Evolutionary conservation across 2,329 filamentous ascomycete genomes (phyloP), one percentile per base, ranked within the genome.

Genomic region (Bimuria novae-zelandiae): DNA sequence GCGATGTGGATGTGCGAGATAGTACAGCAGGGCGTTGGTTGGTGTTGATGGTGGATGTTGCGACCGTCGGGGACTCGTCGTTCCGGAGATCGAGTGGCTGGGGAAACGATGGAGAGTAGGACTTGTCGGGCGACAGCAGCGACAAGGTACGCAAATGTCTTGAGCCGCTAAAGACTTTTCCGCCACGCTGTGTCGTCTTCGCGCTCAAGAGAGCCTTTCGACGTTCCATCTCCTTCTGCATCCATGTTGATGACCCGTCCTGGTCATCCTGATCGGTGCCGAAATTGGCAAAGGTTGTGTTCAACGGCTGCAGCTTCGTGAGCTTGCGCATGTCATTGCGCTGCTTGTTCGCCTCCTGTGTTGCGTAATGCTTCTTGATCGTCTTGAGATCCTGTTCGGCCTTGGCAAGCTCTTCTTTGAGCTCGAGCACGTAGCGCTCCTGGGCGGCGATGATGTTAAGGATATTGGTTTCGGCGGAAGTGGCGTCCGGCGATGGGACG

Each of bases 381-480:
- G 79, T 83, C 41, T 80, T 79, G 35, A 99, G 79, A 41, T 96
- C 89, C 11, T 79, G 76, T 71, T 99, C 93, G 5, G 94, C 93
- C 54, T 87, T 87, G 21, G 80, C 78, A n/a, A 99, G 79, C 73
- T 97, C 93, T 72, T 99, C 94, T 54, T 87, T 89, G 47, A 99
- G 79, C 75, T 97, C 94, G 52, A 99, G 77, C 1, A 99, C 93
- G 61, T 86, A 87, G 52, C 94, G 84, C 77, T 99, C 94, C 76
- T 97, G 92, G 12, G 90, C 87, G 39, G 94, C 94, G 65, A 99
- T 89, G 52, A 92, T 89, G 56, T 91, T 92, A 60, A 99, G 86
- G 65, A 97, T 89, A 57, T 71, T 75, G 40, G 62, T 64, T 50
- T 74, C 71, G 12, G 69, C 51, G 36, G 62, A 49, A 29, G 58